These are phyloP conservation scores for Ogataea zsoltii DNA, from an alignment of 805 yeast genomes.

Conservation along the genomic window DNA sequence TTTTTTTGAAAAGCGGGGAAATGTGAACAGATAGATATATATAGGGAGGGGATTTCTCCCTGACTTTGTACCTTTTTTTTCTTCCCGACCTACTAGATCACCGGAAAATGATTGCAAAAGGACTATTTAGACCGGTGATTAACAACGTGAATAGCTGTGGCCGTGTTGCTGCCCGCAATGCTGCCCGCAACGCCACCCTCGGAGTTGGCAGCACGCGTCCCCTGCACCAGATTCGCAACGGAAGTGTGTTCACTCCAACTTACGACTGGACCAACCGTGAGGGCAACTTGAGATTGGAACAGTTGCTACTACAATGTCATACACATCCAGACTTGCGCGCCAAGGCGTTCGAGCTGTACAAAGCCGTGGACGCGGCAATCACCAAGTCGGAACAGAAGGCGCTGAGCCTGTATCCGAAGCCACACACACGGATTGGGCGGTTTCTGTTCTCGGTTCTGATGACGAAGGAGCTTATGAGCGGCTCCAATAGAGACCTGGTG, in stretches of 20 bases:
- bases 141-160: too few species aligned
- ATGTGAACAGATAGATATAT: not conserved
- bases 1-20: constrained; percentile 5
- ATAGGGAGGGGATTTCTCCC: constrained; percentile 3
- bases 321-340: constrained; percentile 16
- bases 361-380: constrained; percentile 15
- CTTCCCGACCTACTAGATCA: not conserved
- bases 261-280: constrained; percentile 12
- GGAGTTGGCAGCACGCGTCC: not conserved
- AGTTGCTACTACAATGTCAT: constrained; percentile 17
- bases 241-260: constrained; percentile 8
- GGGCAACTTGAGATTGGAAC: constrained; percentile 18
- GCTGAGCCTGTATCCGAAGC: constrained; percentile 8
- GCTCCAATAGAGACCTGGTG: constrained; percentile 13
- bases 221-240: not conserved
- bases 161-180: too few species aligned
- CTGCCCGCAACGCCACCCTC: too few species aligned
- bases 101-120: not conserved
- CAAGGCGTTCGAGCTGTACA: constrained; percentile 17
- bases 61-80: not conserved
- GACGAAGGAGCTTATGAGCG: constrained; percentile 14
- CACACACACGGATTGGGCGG: constrained; percentile 10
- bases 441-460: constrained; percentile 12
- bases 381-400: constrained; percentile 16
- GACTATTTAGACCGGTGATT: constrained; percentile 3